Base-by-base conservation (phyloP, 306 rosid genomes). In the Lagenaria siceraria region DNA sequence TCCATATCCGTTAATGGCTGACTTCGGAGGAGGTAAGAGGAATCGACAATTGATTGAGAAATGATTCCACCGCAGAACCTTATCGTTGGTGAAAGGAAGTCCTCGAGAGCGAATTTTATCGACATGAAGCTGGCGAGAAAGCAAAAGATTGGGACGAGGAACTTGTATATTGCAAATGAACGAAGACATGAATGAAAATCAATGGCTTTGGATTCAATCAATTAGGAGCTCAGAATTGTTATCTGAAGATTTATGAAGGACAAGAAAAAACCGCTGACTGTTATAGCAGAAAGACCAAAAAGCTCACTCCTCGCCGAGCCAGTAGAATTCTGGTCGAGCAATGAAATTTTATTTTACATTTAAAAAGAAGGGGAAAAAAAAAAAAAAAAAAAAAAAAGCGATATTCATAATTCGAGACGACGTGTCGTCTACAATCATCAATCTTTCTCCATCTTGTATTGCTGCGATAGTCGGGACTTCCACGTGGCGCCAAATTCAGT, bases 1-100 rank as follows among this genome's bases (percentile, higher is more conserved):
- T 48, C 90, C 97, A 24, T 87, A 74, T 35, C 92, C 97, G 22
- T 88, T 83, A 27, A 92, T 80, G 52, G 97, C 86, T 14, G 97
- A 90, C 36, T 84, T 87, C 11, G 48, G 52, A 6, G 83, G 78
- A 17, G 49, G 38, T 10, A 75, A 53, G 22, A 81, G 53, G 78
- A 77, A 42, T 71, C 88, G 83, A 22, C 76, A 70, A 60, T 84
- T 31, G 35, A 42, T 17, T 10, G 81, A 81, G n/a, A 48, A 18
- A 48, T 51, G 58, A 22, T 31, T 5, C 3, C 86, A 80, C 22
- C 78, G 83, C 24, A 60, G 60, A 40, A 78, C 21, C 31, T 79
- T 6, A 11, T 5, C 22, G 70, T 78, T 29, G 8, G 71, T 54
- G 64, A 85, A 83, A 69, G 29, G 79, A 61, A 83, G 74, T 53